Evolutionary conservation across 2,329 filamentous ascomycete genomes (phyloP).

Genomic region (Diaporthe humulicola): DNA sequence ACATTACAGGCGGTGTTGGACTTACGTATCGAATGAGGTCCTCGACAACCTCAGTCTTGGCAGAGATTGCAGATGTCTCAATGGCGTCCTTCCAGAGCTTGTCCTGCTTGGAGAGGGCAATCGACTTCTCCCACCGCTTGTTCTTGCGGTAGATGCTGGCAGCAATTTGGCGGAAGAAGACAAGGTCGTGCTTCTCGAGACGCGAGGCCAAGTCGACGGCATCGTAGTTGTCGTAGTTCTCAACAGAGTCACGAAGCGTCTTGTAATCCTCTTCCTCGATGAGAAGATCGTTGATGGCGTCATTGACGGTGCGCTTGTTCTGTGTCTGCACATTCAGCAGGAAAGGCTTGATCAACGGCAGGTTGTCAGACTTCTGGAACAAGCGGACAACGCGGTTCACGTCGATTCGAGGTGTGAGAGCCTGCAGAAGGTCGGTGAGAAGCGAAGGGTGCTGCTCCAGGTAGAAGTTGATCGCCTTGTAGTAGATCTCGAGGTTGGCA

Average conservation of each 20-base stretch:
- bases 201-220: conserved; percentile 91
- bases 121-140: conserved; percentile 99
- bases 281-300: conserved; percentile 95
- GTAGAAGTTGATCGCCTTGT: conserved; percentile 96
- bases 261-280: conserved; percentile 99
- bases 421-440: conserved; percentile 94
- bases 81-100: conserved; percentile 99
- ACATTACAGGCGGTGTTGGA: conserved; percentile 50
- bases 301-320: conserved; percentile 98
- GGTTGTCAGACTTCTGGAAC: conserved; percentile 98
- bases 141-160: conserved; percentile 99
- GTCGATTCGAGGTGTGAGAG: conserved; percentile 91
- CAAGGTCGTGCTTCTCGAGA: conserved; percentile 95
- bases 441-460: conserved; percentile 96
- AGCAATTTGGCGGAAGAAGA: conserved; percentile 99
- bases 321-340: conserved; percentile 94
- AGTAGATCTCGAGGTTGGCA: conserved; percentile 98
- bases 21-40: conserved; percentile 97
- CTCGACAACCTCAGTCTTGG: conserved; percentile 92
- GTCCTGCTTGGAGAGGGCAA: conserved; percentile 97
- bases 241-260: conserved; percentile 95
- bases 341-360: conserved; percentile 99
- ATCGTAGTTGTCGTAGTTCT: conserved; percentile 99
- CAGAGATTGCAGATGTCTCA: conserved; percentile 93
- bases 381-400: conserved; percentile 99